Conservation (phyloP, 768 basidiomycete species). For the Coprinellus micaceus region DNA sequence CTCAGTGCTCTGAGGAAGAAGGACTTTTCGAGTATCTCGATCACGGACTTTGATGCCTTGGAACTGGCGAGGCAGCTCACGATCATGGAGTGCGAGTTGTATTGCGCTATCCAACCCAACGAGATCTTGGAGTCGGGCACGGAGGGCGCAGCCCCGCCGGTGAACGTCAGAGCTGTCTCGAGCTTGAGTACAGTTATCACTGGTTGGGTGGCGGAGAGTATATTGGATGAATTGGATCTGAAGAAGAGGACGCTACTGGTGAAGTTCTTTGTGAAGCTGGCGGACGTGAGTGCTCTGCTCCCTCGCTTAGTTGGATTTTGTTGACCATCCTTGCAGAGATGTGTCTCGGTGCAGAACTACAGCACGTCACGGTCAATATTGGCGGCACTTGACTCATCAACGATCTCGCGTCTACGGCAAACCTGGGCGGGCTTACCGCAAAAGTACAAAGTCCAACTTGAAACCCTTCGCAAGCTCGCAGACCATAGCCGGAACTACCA, state of each 20-base stretch:
- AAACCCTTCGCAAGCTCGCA: slow-evolving; percentile 76
- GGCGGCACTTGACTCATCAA: slow-evolving; percentile 93
- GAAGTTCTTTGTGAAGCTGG: slow-evolving; percentile 92
- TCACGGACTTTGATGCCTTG: slow-evolving; percentile 90
- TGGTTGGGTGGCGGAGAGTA: slow-evolving; percentile 94
- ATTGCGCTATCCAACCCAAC: slow-evolving; percentile 80
- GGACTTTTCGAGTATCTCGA: slow-evolving; percentile 55
- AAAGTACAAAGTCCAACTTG: slow-evolving; percentile 79
- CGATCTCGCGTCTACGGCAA: slow-evolving; percentile 85
- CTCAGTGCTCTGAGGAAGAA: slow-evolving; percentile 63
- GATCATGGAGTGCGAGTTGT: slow-evolving; percentile 87
- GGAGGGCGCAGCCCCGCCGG: slow-evolving; percentile 56
- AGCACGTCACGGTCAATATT: slow-evolving; percentile 91
- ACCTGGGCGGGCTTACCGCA: slow-evolving; percentile 87
- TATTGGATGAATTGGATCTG: slow-evolving; percentile 84
- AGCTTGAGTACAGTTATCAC: slow-evolving; percentile 90
- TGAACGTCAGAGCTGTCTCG: slow-evolving; percentile 80
- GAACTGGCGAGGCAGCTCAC: slow-evolving; percentile 94
- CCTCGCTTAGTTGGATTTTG: slow-evolving; percentile 6
- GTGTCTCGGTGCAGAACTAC: slow-evolving; percentile 79
- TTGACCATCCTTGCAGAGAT: slow-evolving; percentile 55
- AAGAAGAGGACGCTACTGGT: slow-evolving; percentile 76
- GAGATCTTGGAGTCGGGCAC: slow-evolving; percentile 86
- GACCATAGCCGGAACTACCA: slow-evolving; percentile 89
- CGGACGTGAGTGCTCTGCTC: slow-evolving; percentile 59